phyloP scores from a whole-genome alignment of 1,284 basidiomycete genomes.

The Neonothopanus nambi region DNA sequence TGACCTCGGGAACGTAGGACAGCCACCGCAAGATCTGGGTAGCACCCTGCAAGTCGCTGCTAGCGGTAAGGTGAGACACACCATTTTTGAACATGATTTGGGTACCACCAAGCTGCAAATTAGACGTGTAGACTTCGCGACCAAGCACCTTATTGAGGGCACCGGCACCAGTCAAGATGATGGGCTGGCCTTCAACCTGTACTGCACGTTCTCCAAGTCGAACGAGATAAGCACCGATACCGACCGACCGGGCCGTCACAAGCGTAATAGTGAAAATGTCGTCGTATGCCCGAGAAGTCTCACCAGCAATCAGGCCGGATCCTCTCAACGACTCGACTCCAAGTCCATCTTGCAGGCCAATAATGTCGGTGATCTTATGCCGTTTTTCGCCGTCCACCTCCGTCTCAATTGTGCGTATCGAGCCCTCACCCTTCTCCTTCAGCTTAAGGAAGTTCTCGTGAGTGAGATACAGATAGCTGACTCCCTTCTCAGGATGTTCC shows the following conservation, averaged over 20 bases:
- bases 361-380: constrained; percentile 95
- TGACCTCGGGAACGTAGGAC: constrained; percentile 87
- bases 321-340: constrained; percentile 97
- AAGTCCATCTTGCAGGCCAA: constrained; percentile 95
- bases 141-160: constrained; percentile 99
- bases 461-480: constrained; percentile 95
- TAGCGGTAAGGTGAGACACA: constrained; percentile 94
- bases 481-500: constrained; percentile 87
- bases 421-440: constrained; percentile 76
- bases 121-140: constrained; percentile 98
- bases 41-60: constrained; percentile 93
- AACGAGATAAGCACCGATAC: constrained; percentile 99
- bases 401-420: constrained; percentile 83
- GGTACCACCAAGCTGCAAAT: constrained; percentile 97
- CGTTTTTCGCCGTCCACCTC: constrained; percentile 85
- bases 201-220: constrained; percentile 97
- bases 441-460: constrained; percentile 83
- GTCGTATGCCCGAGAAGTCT: constrained; percentile 97
- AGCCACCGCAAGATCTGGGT: constrained; percentile 94
- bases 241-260: constrained; percentile 97
- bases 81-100: constrained; percentile 99
- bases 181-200: constrained; percentile 98
- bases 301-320: constrained; percentile 97
- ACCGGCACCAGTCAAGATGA: constrained; percentile 96
- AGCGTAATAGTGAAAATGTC: constrained; percentile 99